Base-by-base conservation (phyloP, 192 early-diverging fungal genomes). In the Funneliformis geosporum region DNA sequence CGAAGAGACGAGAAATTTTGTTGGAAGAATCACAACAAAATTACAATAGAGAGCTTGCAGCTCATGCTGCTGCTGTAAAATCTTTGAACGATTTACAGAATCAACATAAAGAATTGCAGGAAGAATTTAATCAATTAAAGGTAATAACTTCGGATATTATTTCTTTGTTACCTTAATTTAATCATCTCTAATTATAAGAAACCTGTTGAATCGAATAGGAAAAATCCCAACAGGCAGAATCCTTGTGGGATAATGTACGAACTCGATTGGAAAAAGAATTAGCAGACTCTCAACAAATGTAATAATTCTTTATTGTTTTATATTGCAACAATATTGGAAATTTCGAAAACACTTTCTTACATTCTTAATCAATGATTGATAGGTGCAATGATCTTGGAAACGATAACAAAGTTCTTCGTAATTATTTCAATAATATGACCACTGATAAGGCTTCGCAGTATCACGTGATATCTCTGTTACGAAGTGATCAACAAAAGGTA, bases 401-500 rank as follows among this genome's bases (percentile, higher is more conserved):
- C 23, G 43, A 73, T n/a, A 69, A 46, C 14, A 78, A 75, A 11
- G 69, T 42, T 16, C 43, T 75, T 18, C 40, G 44, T 25, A 38
- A 8, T 11, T 23, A 68, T 33, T 83, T 78, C 68, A 76, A 76
- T 11, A 61, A 12, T 39, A 27, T 50, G 21, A 79, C 80, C 3
- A 74, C 72, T 18, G 73, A 81, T 42, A 59, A 85, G 73, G 76
- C 80, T 7, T 84, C 87, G 4, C 75, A 89, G 50, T 86, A 86
- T 64, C 91, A 93, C 65, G 86, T 95, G 9, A 86, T 95, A 62
- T 83, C 86, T 16, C 90, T 90, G 73, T 82, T 94, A 62, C 90
- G 93, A 16, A 87, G 89, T 46, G 94, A 96, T 78, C 91, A 92
- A 64, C 92, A 95, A 27, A 91, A 94, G 72, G 83, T 91, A 5